Evolutionary conservation across 495 filamentous ascomycete genomes (phyloP), one percentile per base, ranked within the genome.

Genomic region (Talaromyces liani): DNA sequence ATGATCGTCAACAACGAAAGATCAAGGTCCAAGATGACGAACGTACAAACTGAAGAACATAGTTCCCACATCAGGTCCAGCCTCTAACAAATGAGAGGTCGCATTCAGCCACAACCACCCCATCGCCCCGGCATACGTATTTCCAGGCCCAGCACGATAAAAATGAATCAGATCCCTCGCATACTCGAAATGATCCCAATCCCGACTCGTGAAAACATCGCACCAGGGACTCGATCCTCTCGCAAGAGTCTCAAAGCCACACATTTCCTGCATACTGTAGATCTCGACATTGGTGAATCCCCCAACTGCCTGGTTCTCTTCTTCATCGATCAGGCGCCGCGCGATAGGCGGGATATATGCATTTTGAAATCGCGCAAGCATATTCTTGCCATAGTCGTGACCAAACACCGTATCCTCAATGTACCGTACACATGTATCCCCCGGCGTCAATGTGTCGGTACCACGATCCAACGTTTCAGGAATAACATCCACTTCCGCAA

Each of bases 21-120:
- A 6, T 27, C 27, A 6, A 24, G 22, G 22, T 24, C 22, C 22
- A 4, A 24, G 33, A 34, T 16, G 10, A 39, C 47, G 58, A 24
- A 75, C 79, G 67, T 72, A 84, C 82, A 87, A 87, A 67, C 79
- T 85, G 60, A 85, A 80, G 66, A 82, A 87, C 25, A 85, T 63
- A 8, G 74, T 72, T 2, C 84, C 84, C 53, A 71, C 77, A 34
- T 68, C 63, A 3, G 80, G 79, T 0, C 84, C 84, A 39, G 76
- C 63, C 9, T 66, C 64, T 58, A 87, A 70, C 36, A 87, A 69
- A 58, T 75, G 71, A 14, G 77, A 70, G 2, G 84, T 86, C 14
- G 85, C 82, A 71, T 87, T 85, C 63, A 87, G 64, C 84, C 84
- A 87, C 16, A 87, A 71, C 80, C 79, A 86, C 8, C 85, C 85